Conservation (phyloP, 1,284 basidiomycete genomes). For the Wallemia ichthyophaga region DNA sequence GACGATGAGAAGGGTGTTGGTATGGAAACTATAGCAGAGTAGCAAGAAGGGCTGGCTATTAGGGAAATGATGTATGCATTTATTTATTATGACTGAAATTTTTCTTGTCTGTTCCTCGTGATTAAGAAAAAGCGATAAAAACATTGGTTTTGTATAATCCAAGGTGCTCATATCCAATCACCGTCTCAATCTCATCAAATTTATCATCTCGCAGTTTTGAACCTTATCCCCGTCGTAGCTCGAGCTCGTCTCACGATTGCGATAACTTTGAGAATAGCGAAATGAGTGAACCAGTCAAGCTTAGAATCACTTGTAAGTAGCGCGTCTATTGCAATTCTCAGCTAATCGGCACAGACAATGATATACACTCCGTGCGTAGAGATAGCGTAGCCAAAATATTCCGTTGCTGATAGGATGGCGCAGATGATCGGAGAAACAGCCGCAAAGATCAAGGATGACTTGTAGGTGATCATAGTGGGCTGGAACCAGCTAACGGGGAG, state of each 20-base stretch:
- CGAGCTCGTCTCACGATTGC: background rate
- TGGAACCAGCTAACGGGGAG: background rate
- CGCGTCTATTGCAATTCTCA: background rate
- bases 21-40: background rate
- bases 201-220: background rate
- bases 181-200: too few relatives aligned
- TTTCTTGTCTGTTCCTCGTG: too few relatives aligned
- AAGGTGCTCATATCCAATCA: too few relatives aligned
- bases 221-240: background rate
- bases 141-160: too few relatives aligned
- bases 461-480: background rate
- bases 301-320: background rate
- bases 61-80: too few relatives aligned
- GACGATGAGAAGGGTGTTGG: background rate
- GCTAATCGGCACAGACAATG: background rate
- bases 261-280: too few relatives aligned
- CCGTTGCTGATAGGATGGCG: background rate
- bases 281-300: background rate
- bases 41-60: background rate
- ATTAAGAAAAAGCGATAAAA: too few relatives aligned
- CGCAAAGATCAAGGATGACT: background rate
- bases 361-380: background rate
- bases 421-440: conserved; percentile 1
- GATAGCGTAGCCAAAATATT: background rate
- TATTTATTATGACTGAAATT: too few relatives aligned